Evolutionary conservation across 2,329 filamentous ascomycete species (phyloP), one percentile per base, ranked within the genome.

Genomic region (Fusarium circinatum): DNA sequence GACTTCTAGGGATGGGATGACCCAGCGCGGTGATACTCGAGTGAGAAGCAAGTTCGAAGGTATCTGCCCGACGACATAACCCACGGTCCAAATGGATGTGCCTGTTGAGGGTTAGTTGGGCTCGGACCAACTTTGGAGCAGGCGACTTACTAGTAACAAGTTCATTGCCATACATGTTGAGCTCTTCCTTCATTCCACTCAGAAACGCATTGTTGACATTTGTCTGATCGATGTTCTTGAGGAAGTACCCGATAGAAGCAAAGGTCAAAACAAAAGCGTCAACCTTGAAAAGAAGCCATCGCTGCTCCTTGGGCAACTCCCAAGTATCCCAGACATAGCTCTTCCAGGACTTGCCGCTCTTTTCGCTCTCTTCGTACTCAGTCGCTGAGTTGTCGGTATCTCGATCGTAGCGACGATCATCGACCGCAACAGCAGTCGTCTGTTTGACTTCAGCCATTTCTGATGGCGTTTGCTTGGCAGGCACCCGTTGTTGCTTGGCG

Each of bases 171-270:
- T 56, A 68, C 62, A 76, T 70, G 8, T 32, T 41, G 3, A 77
- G 42, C 20, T 77, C 75, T 32, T 77, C 75, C 49, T 77, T 70
- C 75, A 77, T 77, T 6, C 75, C 74, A 45, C 71, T 73, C 0
- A 77, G 51, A 20, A 64, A 77, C 0, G 83, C 83, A 76, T 85
- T 85, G 32, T 81, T 82, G 52, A 85, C 73, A 49, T 85, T 85
- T 11, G 79, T 79, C 38, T 83, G 81, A 49, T 85, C 84, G 3
- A 85, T 75, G 9, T 80, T 79, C 52, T 81, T 81, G 28, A 81
- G 69, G n/a, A 81, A 80, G 48, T 80, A 81, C 2, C 80, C 79
- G 12, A 82, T 70, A 6, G 79, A 81, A 5, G 79, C 78, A 71
- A 82, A 80, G 0, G 81, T 82, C 39, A 82, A 71, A 14, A 82